Conservation (phyloP, 345 rosid species). For the Toxicodendron radicans region DNA sequence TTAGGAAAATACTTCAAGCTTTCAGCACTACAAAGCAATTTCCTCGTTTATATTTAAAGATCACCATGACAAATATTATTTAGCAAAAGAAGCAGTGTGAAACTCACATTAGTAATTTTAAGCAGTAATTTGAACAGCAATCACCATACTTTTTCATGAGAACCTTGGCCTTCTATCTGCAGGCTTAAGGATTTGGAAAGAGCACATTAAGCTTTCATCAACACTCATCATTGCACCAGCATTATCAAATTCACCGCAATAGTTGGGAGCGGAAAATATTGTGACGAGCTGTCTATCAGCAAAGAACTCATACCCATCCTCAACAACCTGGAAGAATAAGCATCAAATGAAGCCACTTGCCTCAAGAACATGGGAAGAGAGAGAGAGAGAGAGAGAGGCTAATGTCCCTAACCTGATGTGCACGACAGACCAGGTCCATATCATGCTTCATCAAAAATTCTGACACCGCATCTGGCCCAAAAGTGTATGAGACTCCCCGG, state of each 20-base stretch:
- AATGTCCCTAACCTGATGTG: constrained; percentile 68
- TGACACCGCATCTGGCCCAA: constrained; percentile 75
- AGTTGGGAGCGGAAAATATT: constrained; percentile 90
- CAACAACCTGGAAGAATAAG: constrained; percentile 62
- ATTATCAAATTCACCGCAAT: constrained; percentile 92
- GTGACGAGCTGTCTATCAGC: constrained; percentile 88
- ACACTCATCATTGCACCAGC: constrained; percentile 98
- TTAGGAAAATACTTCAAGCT: neutral
- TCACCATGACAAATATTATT: neutral
- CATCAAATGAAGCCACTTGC: constrained; percentile 10
- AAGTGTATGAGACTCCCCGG: constrained; percentile 87
- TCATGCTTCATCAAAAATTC: constrained; percentile 72
- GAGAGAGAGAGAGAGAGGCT: neutral
- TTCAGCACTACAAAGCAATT: neutral
- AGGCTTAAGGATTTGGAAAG: constrained; percentile 89
- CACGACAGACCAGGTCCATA: constrained; percentile 94
- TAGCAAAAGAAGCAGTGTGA: neutral
- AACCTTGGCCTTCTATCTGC: constrained; percentile 51
- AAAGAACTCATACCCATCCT: constrained; percentile 92
- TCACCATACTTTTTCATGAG: constrained; percentile 34
- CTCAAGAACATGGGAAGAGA: neutral
- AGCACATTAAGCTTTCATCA: constrained; percentile 90
- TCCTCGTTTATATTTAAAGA: neutral
- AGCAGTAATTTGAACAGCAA: constrained; percentile 13
- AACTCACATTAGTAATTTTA: constrained; percentile 30